phyloP scores from a whole-genome alignment of 2,329 filamentous ascomycete genomes.

The Penicillium sp. region DNA sequence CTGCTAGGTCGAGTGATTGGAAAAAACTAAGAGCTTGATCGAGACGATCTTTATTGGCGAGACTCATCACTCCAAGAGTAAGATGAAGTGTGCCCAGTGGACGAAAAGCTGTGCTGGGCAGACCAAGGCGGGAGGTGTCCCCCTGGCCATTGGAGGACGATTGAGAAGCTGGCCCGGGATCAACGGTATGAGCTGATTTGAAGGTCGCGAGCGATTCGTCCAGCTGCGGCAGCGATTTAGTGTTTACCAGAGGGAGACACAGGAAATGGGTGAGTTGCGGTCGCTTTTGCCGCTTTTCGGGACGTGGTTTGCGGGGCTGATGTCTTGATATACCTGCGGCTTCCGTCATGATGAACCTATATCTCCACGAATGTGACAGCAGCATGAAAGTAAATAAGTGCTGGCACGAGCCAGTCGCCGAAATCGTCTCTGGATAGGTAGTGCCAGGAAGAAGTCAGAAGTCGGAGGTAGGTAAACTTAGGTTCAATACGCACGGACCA shows the following conservation, averaged over 20 bases:
- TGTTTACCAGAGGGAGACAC: slow-evolving; percentile 61
- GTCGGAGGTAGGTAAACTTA: background rate
- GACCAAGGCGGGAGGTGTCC: slow-evolving; percentile 41
- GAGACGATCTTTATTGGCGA: slow-evolving; percentile 55
- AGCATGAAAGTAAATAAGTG: background rate
- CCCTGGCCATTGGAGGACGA: slow-evolving; percentile 13
- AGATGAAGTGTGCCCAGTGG: slow-evolving; percentile 80
- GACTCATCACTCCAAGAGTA: slow-evolving; percentile 82
- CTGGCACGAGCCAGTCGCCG: too few relatives aligned
- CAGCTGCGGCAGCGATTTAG: slow-evolving; percentile 63
- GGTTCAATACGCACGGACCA: background rate
- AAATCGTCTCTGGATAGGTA: background rate
- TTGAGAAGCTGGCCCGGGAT: background rate
- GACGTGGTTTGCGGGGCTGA: slow-evolving; percentile 12
- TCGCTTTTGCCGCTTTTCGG: slow-evolving; percentile 31
- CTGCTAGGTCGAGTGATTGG: slow-evolving; percentile 45
- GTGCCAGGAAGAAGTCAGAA: background rate
- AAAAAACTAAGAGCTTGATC: slow-evolving; percentile 50
- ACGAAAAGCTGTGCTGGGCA: slow-evolving; percentile 68
- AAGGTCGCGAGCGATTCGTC: slow-evolving; percentile 63
- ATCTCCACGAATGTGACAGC: background rate
- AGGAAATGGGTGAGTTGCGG: slow-evolving; percentile 48
- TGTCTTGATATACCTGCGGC: slow-evolving; percentile 6
- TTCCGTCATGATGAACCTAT: slow-evolving; percentile 13
- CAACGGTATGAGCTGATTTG: slow-evolving; percentile 36